Evolutionary conservation across 148 eudicot species (phyloP).

Genomic region (Pouteria glomerata): DNA sequence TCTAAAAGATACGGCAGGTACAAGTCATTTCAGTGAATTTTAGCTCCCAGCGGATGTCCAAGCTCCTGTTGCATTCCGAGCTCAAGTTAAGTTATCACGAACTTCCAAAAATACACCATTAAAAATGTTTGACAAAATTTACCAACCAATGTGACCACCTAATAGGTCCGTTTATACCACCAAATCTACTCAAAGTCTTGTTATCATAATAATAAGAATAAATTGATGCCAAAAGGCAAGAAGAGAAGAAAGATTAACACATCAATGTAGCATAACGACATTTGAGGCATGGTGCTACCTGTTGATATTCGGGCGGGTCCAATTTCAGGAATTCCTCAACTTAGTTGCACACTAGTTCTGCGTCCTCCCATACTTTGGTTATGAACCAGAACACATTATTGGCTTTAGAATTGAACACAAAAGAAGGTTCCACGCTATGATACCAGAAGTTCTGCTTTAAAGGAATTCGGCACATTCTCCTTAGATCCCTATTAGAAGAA

Average conservation of each 20-base stretch:
- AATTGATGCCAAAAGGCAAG: too few relatives aligned
- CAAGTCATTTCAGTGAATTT: too few relatives aligned
- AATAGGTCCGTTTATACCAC: too few relatives aligned
- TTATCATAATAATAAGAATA: too few relatives aligned
- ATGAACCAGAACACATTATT: neutral
- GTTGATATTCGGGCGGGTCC: conserved; percentile 18
- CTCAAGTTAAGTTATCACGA: neutral
- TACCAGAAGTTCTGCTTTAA: conserved; percentile 29
- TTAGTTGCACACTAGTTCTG: conserved; percentile 23
- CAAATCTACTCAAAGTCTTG: too few relatives aligned
- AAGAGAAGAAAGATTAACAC: too few relatives aligned
- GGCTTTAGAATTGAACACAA: neutral
- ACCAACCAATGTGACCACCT: too few relatives aligned
- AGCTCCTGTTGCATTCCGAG: conserved; percentile 8
- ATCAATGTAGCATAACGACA: neutral
- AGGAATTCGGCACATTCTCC: conserved; percentile 33
- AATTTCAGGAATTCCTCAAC: conserved; percentile 17
- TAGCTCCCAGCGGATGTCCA: conserved; percentile 7
- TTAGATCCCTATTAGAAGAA: conserved; percentile 28
- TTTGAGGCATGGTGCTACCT: conserved; percentile 22
- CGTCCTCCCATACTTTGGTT: conserved; percentile 30
- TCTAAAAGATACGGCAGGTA: neutral
- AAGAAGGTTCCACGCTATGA: neutral
- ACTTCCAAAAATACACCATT: too few relatives aligned
- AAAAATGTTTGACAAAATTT: too few relatives aligned